Evolutionary conservation across 257 asterid genomes (phyloP), one percentile per base, ranked within the genome.

Genomic region (Solanum pennellii): DNA sequence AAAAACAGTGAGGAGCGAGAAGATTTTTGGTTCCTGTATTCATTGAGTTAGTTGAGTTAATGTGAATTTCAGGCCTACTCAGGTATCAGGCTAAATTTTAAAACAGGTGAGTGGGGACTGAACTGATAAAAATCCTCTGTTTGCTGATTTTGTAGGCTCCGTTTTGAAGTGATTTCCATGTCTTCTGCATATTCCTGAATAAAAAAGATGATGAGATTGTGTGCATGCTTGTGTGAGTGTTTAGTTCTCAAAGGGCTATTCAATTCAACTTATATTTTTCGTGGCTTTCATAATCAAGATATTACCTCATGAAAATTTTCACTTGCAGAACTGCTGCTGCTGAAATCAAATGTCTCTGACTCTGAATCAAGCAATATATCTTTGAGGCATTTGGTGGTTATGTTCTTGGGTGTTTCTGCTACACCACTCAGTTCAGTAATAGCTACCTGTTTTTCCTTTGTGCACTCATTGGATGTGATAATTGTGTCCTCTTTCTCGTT

Each of bases 301-400:
- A 85, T 29, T 92, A 95, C 98, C 98, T 93, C 90, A 16, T 88
- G 68, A 18, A 87, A 83, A 85, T 52, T 83, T 68, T 95, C 93
- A 27, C 88, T 97, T 35, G 72, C 52, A 29, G 91, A 89, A 82
- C 94, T 91, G 88, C 60, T 85, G 83, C 75, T 85, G 83, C 86
- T 73, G 37, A 92, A 92, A 89, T 89, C 90, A 16, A 74, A 23
- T 10, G 95, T 69, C 83, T 95, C 95, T 3, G 98, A 92, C 68
- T 94, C 92, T 29, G 98, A 93, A 88, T 95, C 98, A 31, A 90
- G 87, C 79, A 96, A 86, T n/a, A 96, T 92, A 88, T 96, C 99
- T 92, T 91, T 95, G 45, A 96, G 93, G 89, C 93, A 93, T 91
- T 90, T 93, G 89, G 86, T 88, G 86, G 86, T 92, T 62, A 97